Conservation (phyloP, 2,329 filamentous ascomycete species). For the Paraphoma sp. region DNA sequence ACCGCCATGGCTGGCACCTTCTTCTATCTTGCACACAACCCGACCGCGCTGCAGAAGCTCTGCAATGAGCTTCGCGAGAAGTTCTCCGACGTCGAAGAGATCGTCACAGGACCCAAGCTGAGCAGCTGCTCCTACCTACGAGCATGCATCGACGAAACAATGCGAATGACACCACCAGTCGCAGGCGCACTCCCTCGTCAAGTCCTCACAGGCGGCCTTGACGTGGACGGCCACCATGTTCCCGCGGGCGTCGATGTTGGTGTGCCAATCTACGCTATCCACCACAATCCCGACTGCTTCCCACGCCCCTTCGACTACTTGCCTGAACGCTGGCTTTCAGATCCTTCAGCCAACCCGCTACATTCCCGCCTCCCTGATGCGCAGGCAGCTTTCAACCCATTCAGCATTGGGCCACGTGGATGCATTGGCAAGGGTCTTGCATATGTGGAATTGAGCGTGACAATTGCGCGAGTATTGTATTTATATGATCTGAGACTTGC, state of each 20-base stretch:
- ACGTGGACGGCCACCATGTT: slow-evolving; percentile 44
- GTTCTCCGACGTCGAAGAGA: slow-evolving; percentile 47
- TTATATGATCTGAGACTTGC: slow-evolving; percentile 63
- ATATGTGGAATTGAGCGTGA: slow-evolving; percentile 70
- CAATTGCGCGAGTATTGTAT: slow-evolving; percentile 67
- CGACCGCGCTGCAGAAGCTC: slow-evolving; percentile 39
- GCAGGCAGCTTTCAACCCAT: slow-evolving; percentile 76
- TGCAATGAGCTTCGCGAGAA: slow-evolving; percentile 42
- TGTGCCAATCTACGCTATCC: slow-evolving; percentile 47
- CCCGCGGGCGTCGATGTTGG: slow-evolving; percentile 46
- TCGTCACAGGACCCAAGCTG: slow-evolving; percentile 43
- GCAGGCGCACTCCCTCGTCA: slow-evolving; percentile 47
- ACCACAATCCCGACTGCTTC: slow-evolving; percentile 49
- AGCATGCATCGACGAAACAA: slow-evolving; percentile 50
- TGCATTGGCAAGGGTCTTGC: slow-evolving; percentile 76
- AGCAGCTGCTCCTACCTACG: slow-evolving; percentile 43
- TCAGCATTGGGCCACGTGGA: slow-evolving; percentile 71
- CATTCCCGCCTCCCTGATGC: slow-evolving; percentile 51
- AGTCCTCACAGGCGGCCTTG: slow-evolving; percentile 46
- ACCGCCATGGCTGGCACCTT: slow-evolving; percentile 51
- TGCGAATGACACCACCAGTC: slow-evolving; percentile 51
- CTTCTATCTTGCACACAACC: slow-evolving; percentile 54
- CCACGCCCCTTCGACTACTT: slow-evolving; percentile 46
- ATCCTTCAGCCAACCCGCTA: slow-evolving; percentile 37
- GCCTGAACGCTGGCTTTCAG: slow-evolving; percentile 48